phyloP scores from a whole-genome alignment of 305 asterid species.

The Fraxinus xanthoxyloides region DNA sequence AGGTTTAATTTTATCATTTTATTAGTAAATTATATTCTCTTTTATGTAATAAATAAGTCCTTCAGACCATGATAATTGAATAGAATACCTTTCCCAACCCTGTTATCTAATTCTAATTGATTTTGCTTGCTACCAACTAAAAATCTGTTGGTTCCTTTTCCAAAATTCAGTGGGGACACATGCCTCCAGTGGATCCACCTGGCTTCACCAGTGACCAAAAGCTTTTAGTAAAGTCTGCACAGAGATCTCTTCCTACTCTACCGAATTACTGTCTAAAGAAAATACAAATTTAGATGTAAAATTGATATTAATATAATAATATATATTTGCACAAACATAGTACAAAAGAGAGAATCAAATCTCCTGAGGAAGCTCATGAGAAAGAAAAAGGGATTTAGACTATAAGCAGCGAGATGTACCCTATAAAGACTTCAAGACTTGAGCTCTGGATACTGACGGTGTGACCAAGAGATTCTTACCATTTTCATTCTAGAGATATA shows the following conservation, averaged over 20 bases:
- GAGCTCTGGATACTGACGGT: too few relatives aligned
- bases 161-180: neutral
- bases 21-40: neutral
- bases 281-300: neutral
- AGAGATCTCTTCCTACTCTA: neutral
- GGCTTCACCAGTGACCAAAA: neutral
- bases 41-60: neutral
- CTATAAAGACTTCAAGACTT: too few relatives aligned
- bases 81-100: neutral
- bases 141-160: neutral
- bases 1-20: neutral
- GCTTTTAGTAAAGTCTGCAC: neutral
- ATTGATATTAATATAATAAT: neutral
- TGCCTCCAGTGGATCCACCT: neutral
- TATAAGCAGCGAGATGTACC: too few relatives aligned
- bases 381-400: too few relatives aligned
- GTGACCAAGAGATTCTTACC: too few relatives aligned
- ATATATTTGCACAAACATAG: neutral
- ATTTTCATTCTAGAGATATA: too few relatives aligned
- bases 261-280: neutral
- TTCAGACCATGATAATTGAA: neutral
- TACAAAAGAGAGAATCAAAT: slow-evolving; percentile 33
- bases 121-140: neutral
- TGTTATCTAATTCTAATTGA: neutral
- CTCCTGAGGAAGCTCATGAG: slow-evolving; percentile 99